These are phyloP conservation scores for Cryptosporidium canis DNA, from an alignment of 169 alveolate species.

Conservation along the genomic window DNA sequence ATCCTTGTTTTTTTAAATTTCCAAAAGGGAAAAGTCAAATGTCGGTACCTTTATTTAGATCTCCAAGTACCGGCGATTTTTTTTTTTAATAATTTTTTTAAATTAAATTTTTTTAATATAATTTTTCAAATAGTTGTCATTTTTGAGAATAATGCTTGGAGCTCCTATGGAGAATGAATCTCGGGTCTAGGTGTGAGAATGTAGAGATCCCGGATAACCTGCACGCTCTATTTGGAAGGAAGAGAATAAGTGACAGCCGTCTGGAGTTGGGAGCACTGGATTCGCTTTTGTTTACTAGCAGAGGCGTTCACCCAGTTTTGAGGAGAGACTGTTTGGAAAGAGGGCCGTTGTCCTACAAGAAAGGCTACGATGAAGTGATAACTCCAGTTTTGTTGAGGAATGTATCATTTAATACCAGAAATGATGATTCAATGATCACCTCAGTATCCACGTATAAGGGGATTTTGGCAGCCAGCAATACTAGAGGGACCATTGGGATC, in stretches of 20 bases:
- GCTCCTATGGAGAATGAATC: background rate
- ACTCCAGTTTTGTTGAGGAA: background rate
- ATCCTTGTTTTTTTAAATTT: background rate
- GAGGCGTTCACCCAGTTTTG: background rate
- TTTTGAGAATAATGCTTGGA: background rate
- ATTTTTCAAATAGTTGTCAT: background rate
- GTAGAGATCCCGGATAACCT: background rate
- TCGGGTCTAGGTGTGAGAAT: slow-evolving; percentile 9
- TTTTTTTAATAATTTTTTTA: background rate
- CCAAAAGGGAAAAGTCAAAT: background rate
- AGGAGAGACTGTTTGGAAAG: background rate
- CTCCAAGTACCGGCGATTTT: background rate
- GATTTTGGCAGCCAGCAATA: slow-evolving; percentile 3
- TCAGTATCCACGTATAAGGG: background rate
- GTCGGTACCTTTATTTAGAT: slow-evolving; percentile 13
- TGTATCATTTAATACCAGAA: slow-evolving; percentile 6
- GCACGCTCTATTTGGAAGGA: background rate
- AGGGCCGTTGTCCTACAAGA: background rate
- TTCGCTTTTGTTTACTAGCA: background rate
- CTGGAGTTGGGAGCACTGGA: background rate
- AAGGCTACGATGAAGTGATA: background rate
- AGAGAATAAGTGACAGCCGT: background rate
- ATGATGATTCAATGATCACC: slow-evolving; percentile 6
- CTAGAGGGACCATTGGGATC: slow-evolving; percentile 20
- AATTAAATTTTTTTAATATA: background rate